Conservation (phyloP, 495 filamentous ascomycete genomes). For the Penicillium subrubescens region DNA sequence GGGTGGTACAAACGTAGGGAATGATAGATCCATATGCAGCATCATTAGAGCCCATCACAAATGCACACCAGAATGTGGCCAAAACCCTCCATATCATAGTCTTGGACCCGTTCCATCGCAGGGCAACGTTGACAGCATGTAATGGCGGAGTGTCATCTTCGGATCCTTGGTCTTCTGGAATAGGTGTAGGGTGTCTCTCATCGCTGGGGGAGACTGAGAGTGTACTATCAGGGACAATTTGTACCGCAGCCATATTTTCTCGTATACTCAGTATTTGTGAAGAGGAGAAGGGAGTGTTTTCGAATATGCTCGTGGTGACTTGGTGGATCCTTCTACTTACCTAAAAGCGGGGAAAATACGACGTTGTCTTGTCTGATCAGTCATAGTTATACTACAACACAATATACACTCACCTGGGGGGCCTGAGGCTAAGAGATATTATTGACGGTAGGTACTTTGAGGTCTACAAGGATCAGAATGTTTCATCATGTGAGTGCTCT, state of each 20-base stretch:
- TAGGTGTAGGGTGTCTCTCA: background rate
- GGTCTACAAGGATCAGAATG: background rate
- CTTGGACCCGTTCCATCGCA: constrained; percentile 30
- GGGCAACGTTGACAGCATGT: constrained; percentile 21
- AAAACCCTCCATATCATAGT: constrained; percentile 25
- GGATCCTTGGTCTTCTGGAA: background rate
- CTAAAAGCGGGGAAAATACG: background rate
- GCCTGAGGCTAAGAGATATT: background rate
- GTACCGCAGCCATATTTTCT: background rate
- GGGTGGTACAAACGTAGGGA: constrained; percentile 36
- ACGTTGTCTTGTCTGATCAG: background rate
- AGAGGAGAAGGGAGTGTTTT: background rate
- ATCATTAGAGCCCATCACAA: constrained; percentile 77
- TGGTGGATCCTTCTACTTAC: background rate
- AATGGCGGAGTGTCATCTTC: constrained; percentile 15
- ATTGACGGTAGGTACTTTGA: background rate
- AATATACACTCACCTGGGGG: background rate
- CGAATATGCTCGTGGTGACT: background rate
- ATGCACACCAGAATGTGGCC: constrained; percentile 24
- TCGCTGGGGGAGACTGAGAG: background rate
- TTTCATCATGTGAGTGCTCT: background rate
- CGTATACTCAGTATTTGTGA: background rate
- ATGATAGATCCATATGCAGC: constrained; percentile 66
- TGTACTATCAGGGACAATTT: background rate
- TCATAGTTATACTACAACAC: background rate